These are phyloP conservation scores for Atalantia buxifolia DNA, from an alignment of 345 rosid genomes.

Conservation along the genomic window DNA sequence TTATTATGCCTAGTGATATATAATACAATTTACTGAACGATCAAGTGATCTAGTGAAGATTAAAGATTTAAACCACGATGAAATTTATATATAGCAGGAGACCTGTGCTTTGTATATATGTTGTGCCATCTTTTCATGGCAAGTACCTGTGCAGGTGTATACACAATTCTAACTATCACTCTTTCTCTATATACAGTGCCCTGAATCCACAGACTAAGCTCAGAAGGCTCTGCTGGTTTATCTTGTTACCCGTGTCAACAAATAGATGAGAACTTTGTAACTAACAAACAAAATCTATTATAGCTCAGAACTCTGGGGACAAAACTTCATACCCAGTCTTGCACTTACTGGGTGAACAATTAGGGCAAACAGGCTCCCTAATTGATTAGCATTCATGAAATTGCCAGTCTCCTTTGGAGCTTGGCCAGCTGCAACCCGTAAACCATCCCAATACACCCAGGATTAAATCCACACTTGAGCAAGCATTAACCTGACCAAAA, in stretches of 20 bases:
- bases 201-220: slow-evolving; percentile 33
- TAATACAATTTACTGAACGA: not conserved
- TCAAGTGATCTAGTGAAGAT: not conserved
- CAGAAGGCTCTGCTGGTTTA: slow-evolving; percentile 42
- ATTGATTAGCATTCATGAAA: slow-evolving; percentile 59
- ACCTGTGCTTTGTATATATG: slow-evolving; percentile 8
- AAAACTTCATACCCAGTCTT: slow-evolving; percentile 55
- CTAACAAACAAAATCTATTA: slow-evolving; percentile 18
- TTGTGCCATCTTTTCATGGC: slow-evolving; percentile 9
- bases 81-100: not conserved
- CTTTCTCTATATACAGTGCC: slow-evolving; percentile 56
- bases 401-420: slow-evolving; percentile 40
- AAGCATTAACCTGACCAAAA: slow-evolving; percentile 58
- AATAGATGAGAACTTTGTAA: slow-evolving; percentile 25
- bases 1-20: not conserved
- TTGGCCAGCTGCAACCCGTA: slow-evolving; percentile 92
- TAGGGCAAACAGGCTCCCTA: not conserved
- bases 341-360: slow-evolving; percentile 27
- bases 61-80: not conserved
- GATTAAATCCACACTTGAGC: slow-evolving; percentile 72
- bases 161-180: slow-evolving; percentile 25
- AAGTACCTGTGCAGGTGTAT: slow-evolving; percentile 38
- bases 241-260: slow-evolving; percentile 26
- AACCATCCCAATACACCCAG: slow-evolving; percentile 93
- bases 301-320: slow-evolving; percentile 27